Evolutionary conservation across 2,329 filamentous ascomycete species (phyloP), one percentile per base, ranked within the genome.

Genomic region (Scedosporium apiospermum): DNA sequence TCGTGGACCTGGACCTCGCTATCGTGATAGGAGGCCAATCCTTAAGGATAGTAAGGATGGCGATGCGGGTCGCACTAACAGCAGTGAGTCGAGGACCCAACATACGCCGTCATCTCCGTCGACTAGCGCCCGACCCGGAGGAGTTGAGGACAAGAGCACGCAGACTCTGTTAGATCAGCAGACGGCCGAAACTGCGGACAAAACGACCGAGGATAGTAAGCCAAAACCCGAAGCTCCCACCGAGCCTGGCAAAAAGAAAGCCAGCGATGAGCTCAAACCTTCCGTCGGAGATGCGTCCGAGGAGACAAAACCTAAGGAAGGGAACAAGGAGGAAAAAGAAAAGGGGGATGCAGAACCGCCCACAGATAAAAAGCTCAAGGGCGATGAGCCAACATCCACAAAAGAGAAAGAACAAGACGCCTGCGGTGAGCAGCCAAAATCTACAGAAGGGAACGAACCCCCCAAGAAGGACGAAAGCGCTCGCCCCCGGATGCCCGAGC

Each of bases 31-130:
- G 49, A 18, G 2, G 49, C 44, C 44, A 46, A 46, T 46, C 16
- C 44, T 21, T 1, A 30, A 30, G 27, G 27, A 30, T 30, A 4
- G 3, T 4, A n/a, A n/a, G 44, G 44, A 46, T n/a, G 44, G 4
- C 7, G 44, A n/a, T n/a, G 14, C 44, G 16, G 72, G 71, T 46
- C 71, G 70, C 62, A 72, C n/a, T 53, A 26, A 21, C 18, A 21
- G 23, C 21, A 53, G 49, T 10, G 49, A 53, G 10, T 21, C n/a
- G 10, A 53, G 23, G 49, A 27, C 49, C n/a, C 49, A 53, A 26
- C 21, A 53, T 5, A 53, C 49, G 3, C 49, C 49, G 9, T 14
- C 49, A 21, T 53, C 21, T 26, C 49, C 49, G 21, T 26, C 49
- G 21, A 53, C 49, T 21, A 21, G 49, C 49, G 12, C 49, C 10